Evolutionary conservation across 352 stramenopile genomes (phyloP), one percentile per base, ranked within the genome.

Genomic region (Globisporangium nodosum): DNA sequence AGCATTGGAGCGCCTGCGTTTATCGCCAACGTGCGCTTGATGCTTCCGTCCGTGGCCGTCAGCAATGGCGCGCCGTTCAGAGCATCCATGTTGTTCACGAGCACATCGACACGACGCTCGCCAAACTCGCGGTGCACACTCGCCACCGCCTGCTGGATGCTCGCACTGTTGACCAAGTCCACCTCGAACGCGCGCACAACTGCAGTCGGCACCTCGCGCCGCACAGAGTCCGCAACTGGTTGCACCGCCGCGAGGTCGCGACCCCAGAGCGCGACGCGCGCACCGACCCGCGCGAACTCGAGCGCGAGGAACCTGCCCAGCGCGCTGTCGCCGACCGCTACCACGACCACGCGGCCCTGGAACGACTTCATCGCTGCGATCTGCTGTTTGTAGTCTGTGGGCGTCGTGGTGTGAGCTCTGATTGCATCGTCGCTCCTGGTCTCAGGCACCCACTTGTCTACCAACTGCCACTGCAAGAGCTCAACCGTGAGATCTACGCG

Each of bases 31-130:
- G 63, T 65, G 13, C 45, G 60, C 54, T 73, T 52, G 39, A 81
- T 69, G 6, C 51, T 48, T 13, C 50, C 53, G 40, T 71, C 58
- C 21, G 58, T 51, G 16, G 56, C 52, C 47, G 76, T 64, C 24
- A 85, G 48, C 15, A 84, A 39, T 47, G 58, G 51, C 45, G 72
- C 70, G 49, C 74, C 74, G 5, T 61, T 52, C 18, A 84, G 64
- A 18, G 82, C 68, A 27, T 77, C 74, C 39, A 72, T 63, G 58
- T 82, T 84, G 69, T 85, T 85, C 35, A 84, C 42, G 9, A 84
- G 49, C 56, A 81, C 65, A 21, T 77, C 69, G 48, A 70, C 52
- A 50, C 56, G 40, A 3, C 55, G 31, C 31, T 9, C 24, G 27
- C 27, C 45, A 54, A 65, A 56, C 13, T 74, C 52, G 21, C 64